Base-by-base conservation (phyloP, 495 filamentous ascomycete genomes). In the Saxophila tyrrhenica region DNA sequence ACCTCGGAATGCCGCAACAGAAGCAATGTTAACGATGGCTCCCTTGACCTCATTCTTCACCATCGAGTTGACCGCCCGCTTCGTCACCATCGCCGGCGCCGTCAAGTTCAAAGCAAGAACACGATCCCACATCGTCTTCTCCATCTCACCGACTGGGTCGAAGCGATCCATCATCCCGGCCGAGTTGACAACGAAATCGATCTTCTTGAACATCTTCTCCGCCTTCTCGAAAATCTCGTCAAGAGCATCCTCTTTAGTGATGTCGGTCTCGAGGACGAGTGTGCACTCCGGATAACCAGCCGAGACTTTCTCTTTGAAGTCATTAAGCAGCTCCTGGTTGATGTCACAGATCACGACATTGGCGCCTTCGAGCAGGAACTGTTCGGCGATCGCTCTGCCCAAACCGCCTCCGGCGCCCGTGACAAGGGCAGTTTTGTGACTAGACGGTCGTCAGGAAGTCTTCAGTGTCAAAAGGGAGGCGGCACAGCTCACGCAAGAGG, bases 51-150 rank as follows among this genome's bases (percentile, higher is more conserved):
- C 25, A 25, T 61, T 45, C 48, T 51, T 50, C 59, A 35, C 69
- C 64, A 60, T 64, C 65, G 73, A 70, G 5, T 65, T 69, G 11
- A 84, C 71, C 21, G 77, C 78, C 2, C 72, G 57, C 64, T 78
- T 77, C 55, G 70, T 76, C 54, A 71, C 55, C 51, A 80, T 55
- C 55, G 77, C 77, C 8, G 79, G 74, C 0, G 77, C 81, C 25
- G 76, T 82, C 15, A 83, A 67, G 61, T 83, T 84, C 54, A 83
- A 63, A 39, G 68, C 70, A 52, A 84, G 71, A 11, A 83, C 73
- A 10, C 67, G 69, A 60, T 85, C 71, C 81, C 79, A 83, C 5
- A 73, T 55, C 23, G 67, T 69, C 51, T 69, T 70, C 42, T 72
- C 71, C 51, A 75, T 61, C 29, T 72, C 70, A 20, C 54, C 60